phyloP scores from a whole-genome alignment of 2,329 filamentous ascomycete genomes.

The Lithohypha guttulata region DNA sequence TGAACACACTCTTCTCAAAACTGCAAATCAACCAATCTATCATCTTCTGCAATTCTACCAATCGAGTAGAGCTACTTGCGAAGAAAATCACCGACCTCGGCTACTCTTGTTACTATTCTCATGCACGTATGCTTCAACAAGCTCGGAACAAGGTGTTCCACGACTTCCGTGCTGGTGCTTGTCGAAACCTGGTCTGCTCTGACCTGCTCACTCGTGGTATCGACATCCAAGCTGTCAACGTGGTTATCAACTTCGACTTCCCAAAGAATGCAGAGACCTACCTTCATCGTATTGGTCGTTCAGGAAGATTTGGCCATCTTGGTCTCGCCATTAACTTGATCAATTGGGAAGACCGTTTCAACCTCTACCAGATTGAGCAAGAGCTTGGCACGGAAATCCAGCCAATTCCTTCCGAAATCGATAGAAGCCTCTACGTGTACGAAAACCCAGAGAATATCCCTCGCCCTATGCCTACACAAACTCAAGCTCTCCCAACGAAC shows the following conservation, averaged over 20 bases:
- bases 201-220: conserved; percentile 97
- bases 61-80: conserved; percentile 89
- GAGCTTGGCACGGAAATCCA: conserved; percentile 96
- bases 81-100: conserved; percentile 99
- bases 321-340: conserved; percentile 98
- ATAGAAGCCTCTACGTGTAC: conserved; percentile 97
- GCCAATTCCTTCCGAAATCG: conserved; percentile 85
- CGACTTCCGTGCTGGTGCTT: conserved; percentile 96
- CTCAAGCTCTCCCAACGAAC: conserved; percentile 18
- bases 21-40: conserved; percentile 99
- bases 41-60: conserved; percentile 99
- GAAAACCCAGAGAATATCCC: conserved; percentile 93
- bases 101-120: conserved; percentile 99
- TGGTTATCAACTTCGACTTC: conserved; percentile 99
- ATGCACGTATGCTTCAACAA: conserved; percentile 94
- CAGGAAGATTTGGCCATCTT: conserved; percentile 90
- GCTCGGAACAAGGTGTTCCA: conserved; percentile 98
- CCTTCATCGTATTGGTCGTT: conserved; percentile 94
- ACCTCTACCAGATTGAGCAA: conserved; percentile 96
- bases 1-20: conserved; percentile 98
- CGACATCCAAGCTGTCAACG: conserved; percentile 97
- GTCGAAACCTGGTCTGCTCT: conserved; percentile 95
- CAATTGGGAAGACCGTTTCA: conserved; percentile 98
- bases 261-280: conserved; percentile 99
- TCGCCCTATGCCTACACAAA: conserved; percentile 46